Evolutionary conservation across 1,139 yeast species (phyloP).

Genomic region (Candida pseudocylindracea): DNA sequence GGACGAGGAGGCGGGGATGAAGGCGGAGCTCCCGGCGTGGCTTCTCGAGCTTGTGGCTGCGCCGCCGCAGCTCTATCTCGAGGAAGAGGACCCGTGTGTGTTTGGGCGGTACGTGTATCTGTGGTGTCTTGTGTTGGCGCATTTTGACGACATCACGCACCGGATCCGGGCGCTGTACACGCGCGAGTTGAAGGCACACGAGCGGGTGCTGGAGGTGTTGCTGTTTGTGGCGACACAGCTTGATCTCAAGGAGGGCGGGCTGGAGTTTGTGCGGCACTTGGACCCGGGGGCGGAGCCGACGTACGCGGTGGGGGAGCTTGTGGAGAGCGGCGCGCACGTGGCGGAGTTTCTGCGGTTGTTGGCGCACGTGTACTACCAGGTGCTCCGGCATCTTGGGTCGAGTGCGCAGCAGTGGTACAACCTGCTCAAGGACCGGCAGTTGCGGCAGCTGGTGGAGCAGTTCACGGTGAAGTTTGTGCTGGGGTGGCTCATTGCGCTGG

Average conservation of each 20-base stretch:
- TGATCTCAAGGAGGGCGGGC: no score
- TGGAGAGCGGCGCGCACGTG: not conserved
- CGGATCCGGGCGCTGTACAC: constrained; percentile 40
- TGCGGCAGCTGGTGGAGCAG: constrained; percentile 32
- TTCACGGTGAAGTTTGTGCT: constrained; percentile 43
- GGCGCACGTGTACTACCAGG: constrained; percentile 31
- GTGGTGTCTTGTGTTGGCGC: constrained; percentile 43
- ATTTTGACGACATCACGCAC: constrained; percentile 46
- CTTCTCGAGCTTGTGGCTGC: constrained; percentile 7
- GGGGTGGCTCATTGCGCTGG: constrained; percentile 35
- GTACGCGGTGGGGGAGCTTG: constrained; percentile 1
- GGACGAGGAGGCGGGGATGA: constrained; percentile 4
- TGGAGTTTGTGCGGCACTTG: not conserved
- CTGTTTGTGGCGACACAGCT: constrained; percentile 3
- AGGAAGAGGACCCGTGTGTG: constrained; percentile 9
- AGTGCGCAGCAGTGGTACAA: constrained; percentile 53
- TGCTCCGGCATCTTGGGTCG: constrained; percentile 42
- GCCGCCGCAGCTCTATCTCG: constrained; percentile 1
- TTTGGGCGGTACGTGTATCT: constrained; percentile 34
- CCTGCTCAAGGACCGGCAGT: constrained; percentile 31
- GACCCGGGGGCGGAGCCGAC: constrained; percentile 3
- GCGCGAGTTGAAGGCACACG: constrained; percentile 25
- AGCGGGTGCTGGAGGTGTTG: constrained; percentile 22
- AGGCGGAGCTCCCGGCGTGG: constrained; percentile 13
- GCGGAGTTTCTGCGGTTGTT: constrained; percentile 12